phyloP scores from a whole-genome alignment of 495 filamentous ascomycete genomes.

The Hypoxylon trugodes region DNA sequence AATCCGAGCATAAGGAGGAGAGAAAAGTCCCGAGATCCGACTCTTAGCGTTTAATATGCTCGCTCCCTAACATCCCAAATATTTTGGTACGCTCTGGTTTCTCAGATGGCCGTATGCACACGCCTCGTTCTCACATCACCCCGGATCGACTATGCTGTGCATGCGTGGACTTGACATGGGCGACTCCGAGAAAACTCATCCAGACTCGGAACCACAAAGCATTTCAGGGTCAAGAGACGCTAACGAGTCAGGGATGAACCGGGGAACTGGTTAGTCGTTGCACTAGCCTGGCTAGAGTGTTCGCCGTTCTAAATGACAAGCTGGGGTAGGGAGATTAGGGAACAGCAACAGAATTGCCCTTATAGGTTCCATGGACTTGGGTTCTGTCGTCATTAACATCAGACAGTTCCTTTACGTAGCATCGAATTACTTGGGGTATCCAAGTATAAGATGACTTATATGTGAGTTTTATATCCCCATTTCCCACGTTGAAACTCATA shows the following conservation, averaged over 20 bases:
- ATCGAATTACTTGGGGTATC: too few species aligned
- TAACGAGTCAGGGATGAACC: constrained; percentile 12
- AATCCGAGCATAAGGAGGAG: too few species aligned
- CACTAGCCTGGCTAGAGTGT: constrained; percentile 13
- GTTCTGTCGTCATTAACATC: not conserved
- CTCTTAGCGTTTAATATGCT: not conserved
- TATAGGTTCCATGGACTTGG: not conserved
- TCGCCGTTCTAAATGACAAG: not conserved
- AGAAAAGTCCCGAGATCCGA: too few species aligned
- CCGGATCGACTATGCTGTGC: constrained; percentile 5
- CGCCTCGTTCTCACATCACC: constrained; percentile 7
- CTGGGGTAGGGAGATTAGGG: constrained; percentile 14
- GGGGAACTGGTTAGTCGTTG: constrained; percentile 24
- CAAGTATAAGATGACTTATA: too few species aligned
- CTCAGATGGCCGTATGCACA: not conserved
- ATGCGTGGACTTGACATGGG: not conserved
- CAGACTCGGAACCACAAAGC: not conserved
- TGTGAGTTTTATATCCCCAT: too few species aligned
- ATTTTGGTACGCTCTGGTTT: not conserved
- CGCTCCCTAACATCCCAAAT: not conserved
- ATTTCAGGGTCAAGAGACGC: constrained; percentile 6
- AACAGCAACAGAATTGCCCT: not conserved
- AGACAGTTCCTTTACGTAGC: not conserved
- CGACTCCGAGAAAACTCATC: constrained; percentile 5
- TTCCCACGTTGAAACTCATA: too few species aligned